phyloP scores from a whole-genome alignment of 352 stramenopile species.

The Globisporangium radiosum region DNA sequence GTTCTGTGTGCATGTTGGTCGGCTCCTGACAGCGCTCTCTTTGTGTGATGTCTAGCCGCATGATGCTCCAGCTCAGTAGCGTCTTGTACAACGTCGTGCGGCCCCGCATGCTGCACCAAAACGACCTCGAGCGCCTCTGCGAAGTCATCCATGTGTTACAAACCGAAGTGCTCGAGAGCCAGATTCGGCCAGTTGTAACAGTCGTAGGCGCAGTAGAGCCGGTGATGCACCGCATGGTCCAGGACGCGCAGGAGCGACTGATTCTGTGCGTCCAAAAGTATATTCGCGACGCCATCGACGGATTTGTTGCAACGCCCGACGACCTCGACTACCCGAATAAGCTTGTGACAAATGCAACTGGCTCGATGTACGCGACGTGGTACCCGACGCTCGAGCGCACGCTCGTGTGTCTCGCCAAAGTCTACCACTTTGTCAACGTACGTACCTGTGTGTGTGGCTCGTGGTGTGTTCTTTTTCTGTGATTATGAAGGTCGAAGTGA shows the following conservation, averaged over 20 bases:
- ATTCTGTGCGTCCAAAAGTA: slow-evolving; percentile 83
- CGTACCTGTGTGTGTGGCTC: slow-evolving; percentile 19
- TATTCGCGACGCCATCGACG: slow-evolving; percentile 79
- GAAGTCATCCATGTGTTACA: slow-evolving; percentile 75
- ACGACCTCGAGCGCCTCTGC: slow-evolving; percentile 70
- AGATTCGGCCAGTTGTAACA: slow-evolving; percentile 46
- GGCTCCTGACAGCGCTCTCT: too few species aligned
- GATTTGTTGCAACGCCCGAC: slow-evolving; percentile 38
- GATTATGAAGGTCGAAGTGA: neutral
- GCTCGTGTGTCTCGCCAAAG: slow-evolving; percentile 78
- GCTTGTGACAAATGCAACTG: slow-evolving; percentile 23
- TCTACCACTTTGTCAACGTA: slow-evolving; percentile 82
- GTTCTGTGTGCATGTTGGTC: too few species aligned
- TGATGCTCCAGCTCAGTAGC: slow-evolving; percentile 74
- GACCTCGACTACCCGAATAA: slow-evolving; percentile 78
- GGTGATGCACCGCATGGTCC: slow-evolving; percentile 80
- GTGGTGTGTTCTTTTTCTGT: neutral
- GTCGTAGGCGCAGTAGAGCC: slow-evolving; percentile 54
- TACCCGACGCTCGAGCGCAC: slow-evolving; percentile 81
- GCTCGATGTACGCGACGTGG: slow-evolving; percentile 72
- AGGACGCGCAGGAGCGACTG: slow-evolving; percentile 75
- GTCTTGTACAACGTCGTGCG: slow-evolving; percentile 67
- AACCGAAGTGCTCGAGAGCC: slow-evolving; percentile 67
- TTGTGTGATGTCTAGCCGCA: slow-evolving; percentile 21
- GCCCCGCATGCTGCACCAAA: slow-evolving; percentile 61